Evolutionary conservation across 2,329 filamentous ascomycete species (phyloP), one percentile per base, ranked within the genome.

Genomic region (Pestalotiopsis sp.): DNA sequence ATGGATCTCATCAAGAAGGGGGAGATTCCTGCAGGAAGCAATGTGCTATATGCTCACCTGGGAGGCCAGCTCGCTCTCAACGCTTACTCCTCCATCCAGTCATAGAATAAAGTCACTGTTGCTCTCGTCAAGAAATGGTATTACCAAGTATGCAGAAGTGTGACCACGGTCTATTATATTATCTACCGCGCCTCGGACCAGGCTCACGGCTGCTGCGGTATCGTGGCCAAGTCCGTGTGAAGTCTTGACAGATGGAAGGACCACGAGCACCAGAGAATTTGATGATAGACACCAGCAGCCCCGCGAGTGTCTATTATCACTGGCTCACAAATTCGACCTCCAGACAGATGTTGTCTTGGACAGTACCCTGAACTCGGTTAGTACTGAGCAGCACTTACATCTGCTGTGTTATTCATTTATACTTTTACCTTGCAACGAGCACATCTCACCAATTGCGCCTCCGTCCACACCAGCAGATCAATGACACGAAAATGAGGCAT

Each of bases 31-130:
- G 78, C 79, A 3, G 85, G 85, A 0, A 88, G 88, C n/a, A 92
- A 91, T 74, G 87, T 93, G 39, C 75, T 93, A 69, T 93, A 92
- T 78, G 91, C 90, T 1, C 91, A 93, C 79, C 77, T 93, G 27
- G 91, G 91, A 12, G 91, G 91, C 0, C 91, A 92, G 79, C 77
- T 92, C 75, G 91, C 91, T 0, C 77, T 93, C 69, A 92, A 91
- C 79, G 91, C 90, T 0, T 93, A 93, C 77, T 85, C 86, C 3
- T 71, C 80, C 13, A 81, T 86, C n/a, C 69, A 74, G 67, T 73
- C 59, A 62, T 62, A 62, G 64, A 71, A n/a, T 41, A 39, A 9
- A 36, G 27, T 27, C n/a, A 27, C n/a, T 27, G 12, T 12, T 13
- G 7, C 14, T 52, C 45, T 17, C 45, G 20, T 52, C 45, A 36